Evolutionary conservation across 306 rosid species (phyloP).

Genomic region (Gastrolobium bilobum): DNA sequence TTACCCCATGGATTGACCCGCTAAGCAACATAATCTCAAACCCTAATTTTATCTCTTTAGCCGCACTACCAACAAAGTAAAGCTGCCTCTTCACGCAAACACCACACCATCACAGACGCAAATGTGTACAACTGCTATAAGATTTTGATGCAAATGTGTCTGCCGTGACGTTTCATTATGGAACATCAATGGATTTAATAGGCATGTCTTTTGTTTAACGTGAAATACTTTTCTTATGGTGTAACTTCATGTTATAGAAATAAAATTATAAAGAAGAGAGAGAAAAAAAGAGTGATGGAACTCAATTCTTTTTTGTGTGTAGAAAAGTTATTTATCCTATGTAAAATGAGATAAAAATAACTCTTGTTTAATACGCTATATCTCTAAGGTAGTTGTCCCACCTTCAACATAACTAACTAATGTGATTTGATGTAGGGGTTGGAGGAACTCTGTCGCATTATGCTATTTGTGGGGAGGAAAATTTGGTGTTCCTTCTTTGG

Average conservation of each 20-base stretch:
- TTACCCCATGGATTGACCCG: too few species aligned
- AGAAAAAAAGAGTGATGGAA: too few species aligned
- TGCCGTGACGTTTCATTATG: slow-evolving; percentile 86
- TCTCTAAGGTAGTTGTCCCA: slow-evolving; percentile 27
- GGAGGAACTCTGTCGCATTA: slow-evolving; percentile 97
- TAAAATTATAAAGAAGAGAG: too few species aligned
- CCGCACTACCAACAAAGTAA: slow-evolving; percentile 55
- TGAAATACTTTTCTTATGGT: too few species aligned
- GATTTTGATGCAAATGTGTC: slow-evolving; percentile 85
- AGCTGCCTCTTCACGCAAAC: too few species aligned
- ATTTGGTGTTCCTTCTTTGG: too few species aligned
- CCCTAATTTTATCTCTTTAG: too few species aligned
- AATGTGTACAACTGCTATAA: slow-evolving; percentile 85
- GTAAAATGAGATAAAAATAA: too few species aligned
- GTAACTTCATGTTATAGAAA: too few species aligned
- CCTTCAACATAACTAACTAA: neutral
- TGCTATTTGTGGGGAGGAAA: slow-evolving; percentile 80
- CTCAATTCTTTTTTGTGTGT: too few species aligned
- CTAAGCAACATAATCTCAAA: too few species aligned
- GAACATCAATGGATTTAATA: slow-evolving; percentile 96
- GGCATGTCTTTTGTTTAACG: slow-evolving; percentile 58
- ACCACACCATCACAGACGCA: slow-evolving; percentile 43
- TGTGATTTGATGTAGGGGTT: slow-evolving; percentile 69
- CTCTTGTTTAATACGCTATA: slow-evolving; percentile 7
- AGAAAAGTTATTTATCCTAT: too few species aligned